A percentile compares a stretch with the other conserved stretches of the same genome.
These are phyloP conservation scores for Tricholoma furcatifolium DNA, from an alignment of 768 basidiomycete genomes.

Conservation along the genomic window DNA sequence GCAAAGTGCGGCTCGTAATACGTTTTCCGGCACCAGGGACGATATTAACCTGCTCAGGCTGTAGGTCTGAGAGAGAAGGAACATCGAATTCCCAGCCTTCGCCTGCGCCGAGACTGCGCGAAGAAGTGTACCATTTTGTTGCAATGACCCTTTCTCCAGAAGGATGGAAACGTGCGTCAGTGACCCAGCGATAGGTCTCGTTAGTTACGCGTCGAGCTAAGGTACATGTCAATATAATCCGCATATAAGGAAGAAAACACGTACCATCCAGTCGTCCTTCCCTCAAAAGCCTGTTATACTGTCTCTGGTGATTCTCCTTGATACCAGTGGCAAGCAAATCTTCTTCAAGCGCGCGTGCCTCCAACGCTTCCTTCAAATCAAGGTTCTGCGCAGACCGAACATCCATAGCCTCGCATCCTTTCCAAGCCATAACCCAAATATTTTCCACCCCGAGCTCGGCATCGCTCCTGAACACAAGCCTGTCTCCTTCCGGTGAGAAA, in stretches of 20 bases:
- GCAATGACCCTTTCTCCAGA: conserved; percentile 60
- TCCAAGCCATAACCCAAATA: conserved; percentile 70
- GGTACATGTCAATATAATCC: background rate
- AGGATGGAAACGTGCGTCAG: conserved; percentile 71
- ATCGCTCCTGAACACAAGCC: conserved; percentile 70
- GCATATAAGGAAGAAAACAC: conserved; percentile 15
- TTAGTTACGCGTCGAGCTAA: conserved; percentile 58
- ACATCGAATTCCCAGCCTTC: conserved; percentile 71
- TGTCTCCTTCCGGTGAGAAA: conserved; percentile 66
- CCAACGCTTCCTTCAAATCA: conserved; percentile 35
- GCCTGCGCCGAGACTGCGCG: conserved; percentile 64
- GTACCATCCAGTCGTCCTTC: conserved; percentile 55
- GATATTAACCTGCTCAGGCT: conserved; percentile 45
- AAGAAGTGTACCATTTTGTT: conserved; percentile 77
- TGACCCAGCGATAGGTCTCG: conserved; percentile 72
- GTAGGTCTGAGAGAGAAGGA: conserved; percentile 38
- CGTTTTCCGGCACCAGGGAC: conserved; percentile 3
- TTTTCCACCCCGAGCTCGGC: conserved; percentile 73
- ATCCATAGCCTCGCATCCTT: conserved; percentile 62
- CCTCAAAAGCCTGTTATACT: conserved; percentile 44
- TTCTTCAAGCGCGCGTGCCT: conserved; percentile 41
- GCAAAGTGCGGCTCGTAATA: conserved; percentile 45
- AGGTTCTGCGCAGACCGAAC: conserved; percentile 34
- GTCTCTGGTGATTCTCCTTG: conserved; percentile 49
- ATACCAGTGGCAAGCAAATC: conserved; percentile 46